Percentiles rank a stretch among this genome's conserved stretches.
These are phyloP conservation scores for Teratosphaeria destructans DNA, from an alignment of 2,329 filamentous ascomycete species.

Conservation along the genomic window DNA sequence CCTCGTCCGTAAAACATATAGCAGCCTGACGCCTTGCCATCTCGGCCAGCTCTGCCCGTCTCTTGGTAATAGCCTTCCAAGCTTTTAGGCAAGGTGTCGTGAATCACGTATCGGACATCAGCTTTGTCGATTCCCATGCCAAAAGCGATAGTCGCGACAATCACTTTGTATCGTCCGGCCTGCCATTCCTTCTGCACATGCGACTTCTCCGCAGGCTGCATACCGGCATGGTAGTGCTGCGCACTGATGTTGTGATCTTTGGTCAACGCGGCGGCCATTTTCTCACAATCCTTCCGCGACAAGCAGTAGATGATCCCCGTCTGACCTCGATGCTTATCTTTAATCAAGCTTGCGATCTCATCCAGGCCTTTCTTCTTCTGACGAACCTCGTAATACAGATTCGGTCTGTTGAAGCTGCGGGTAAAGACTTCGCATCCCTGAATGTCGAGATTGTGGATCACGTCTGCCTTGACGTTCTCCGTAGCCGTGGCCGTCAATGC, in stretches of 20 bases:
- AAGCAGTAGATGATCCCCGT: slow-evolving; percentile 92
- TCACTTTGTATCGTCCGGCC: slow-evolving; percentile 65
- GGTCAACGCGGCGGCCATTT: slow-evolving; percentile 59
- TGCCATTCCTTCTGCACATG: slow-evolving; percentile 76
- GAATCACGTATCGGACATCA: slow-evolving; percentile 91
- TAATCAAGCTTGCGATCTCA: slow-evolving; percentile 57
- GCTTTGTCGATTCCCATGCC: slow-evolving; percentile 99
- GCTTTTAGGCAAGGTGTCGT: slow-evolving; percentile 86
- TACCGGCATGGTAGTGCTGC: slow-evolving; percentile 74
- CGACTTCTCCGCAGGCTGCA: slow-evolving; percentile 58
- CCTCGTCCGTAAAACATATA: slow-evolving; percentile 79
- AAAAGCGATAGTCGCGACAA: slow-evolving; percentile 96
- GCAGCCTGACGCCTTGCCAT: slow-evolving; percentile 78
- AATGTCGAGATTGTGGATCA: slow-evolving; percentile 85
- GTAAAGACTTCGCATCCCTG: slow-evolving; percentile 65
- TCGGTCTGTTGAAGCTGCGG: slow-evolving; percentile 95
- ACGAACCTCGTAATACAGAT: slow-evolving; percentile 78
- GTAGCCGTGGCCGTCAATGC: slow-evolving; percentile 93
- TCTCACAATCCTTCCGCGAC: slow-evolving; percentile 72
- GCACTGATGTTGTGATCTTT: slow-evolving; percentile 57
- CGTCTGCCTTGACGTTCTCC: slow-evolving; percentile 80
- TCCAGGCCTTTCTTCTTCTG: slow-evolving; percentile 52
- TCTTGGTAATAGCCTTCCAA: slow-evolving; percentile 98
- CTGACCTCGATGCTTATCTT: slow-evolving; percentile 55
- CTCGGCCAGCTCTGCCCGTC: slow-evolving; percentile 85